phyloP scores from a whole-genome alignment of 1,284 basidiomycete genomes.

The Cystobasidiaceae sp. region DNA sequence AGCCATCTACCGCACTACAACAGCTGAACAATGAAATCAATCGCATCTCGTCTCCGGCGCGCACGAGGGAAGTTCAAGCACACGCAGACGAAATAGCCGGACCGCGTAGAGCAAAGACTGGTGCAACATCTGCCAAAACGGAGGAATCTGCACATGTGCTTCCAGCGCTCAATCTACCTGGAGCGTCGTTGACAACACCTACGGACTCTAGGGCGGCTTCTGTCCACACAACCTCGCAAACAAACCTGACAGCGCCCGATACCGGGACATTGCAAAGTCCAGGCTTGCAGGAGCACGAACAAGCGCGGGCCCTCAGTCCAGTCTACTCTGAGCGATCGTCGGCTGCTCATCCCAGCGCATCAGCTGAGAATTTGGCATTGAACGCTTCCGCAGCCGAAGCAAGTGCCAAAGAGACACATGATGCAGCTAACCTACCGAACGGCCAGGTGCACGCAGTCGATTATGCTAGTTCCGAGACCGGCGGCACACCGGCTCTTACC shows the following conservation, averaged over 20 bases:
- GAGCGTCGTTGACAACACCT: background rate
- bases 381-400: too few relatives aligned
- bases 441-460: too few relatives aligned
- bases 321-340: slow-evolving; percentile 3
- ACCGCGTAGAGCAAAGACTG: background rate
- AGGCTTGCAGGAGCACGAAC: too few relatives aligned
- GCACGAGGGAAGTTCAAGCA: background rate
- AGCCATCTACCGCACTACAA: background rate
- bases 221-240: background rate
- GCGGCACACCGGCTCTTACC: too few relatives aligned
- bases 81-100: background rate
- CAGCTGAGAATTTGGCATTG: too few relatives aligned
- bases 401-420: too few relatives aligned
- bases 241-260: background rate
- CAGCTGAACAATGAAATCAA: background rate
- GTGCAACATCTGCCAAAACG: background rate
- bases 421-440: too few relatives aligned
- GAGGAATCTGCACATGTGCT: background rate
- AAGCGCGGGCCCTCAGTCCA: too few relatives aligned
- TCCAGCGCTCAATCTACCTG: slow-evolving; percentile 4
- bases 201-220: background rate
- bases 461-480: too few relatives aligned
- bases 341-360: background rate
- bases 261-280: background rate
- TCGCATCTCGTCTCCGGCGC: background rate